Percentiles rank a stretch among this genome's conserved stretches.
Conservation (phyloP, 352 stramenopile species). For the Pythium apleroticum region DNA sequence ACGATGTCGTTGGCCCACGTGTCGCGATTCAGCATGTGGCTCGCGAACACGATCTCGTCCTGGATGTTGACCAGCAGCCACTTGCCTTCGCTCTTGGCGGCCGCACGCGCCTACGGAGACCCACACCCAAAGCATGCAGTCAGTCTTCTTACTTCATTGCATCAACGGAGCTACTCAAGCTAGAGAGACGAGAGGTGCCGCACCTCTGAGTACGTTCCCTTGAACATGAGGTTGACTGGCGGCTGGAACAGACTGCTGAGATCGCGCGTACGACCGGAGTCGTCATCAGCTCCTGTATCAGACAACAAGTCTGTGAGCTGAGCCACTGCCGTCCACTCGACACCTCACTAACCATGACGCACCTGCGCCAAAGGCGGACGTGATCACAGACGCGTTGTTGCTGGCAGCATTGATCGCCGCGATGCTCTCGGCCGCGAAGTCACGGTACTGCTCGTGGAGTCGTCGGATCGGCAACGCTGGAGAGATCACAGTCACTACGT, state of each 20-base stretch:
- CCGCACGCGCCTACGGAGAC: slow-evolving; percentile 43
- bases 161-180: slow-evolving; percentile 2
- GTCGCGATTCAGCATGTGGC: slow-evolving; percentile 95
- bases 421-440: slow-evolving; percentile 84
- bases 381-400: slow-evolving; percentile 30
- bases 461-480: slow-evolving; percentile 51
- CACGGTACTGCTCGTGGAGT: slow-evolving; percentile 68
- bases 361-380: slow-evolving; percentile 12
- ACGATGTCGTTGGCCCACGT: slow-evolving; percentile 95
- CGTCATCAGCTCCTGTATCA: not conserved
- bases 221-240: slow-evolving; percentile 73
- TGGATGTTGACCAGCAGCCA: slow-evolving; percentile 96
- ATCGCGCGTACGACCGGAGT: slow-evolving; percentile 38
- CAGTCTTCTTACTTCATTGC: slow-evolving; percentile 4
- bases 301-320: too few relatives aligned
- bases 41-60: slow-evolving; percentile 93
- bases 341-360: not conserved
- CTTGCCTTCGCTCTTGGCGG: slow-evolving; percentile 85
- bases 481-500: slow-evolving; percentile 6
- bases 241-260: slow-evolving; percentile 75
- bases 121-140: not conserved
- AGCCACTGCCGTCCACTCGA: too few relatives aligned
- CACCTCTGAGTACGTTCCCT: slow-evolving; percentile 76
- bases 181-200: too few relatives aligned
- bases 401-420: slow-evolving; percentile 54